Conservation (phyloP, 2,329 filamentous ascomycete genomes). For the Cordyceps militaris region DNA sequence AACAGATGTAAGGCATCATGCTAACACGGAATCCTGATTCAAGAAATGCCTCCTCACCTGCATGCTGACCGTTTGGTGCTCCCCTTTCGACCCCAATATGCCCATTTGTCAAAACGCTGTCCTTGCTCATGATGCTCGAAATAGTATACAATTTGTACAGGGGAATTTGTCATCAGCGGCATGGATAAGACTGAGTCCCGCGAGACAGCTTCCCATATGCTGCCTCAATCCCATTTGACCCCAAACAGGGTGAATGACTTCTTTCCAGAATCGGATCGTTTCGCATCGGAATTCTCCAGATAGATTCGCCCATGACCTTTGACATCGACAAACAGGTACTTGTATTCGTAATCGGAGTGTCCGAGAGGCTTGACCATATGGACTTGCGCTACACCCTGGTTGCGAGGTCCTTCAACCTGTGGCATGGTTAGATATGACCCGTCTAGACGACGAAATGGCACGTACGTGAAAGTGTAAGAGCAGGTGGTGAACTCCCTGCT, state of each 20-base stretch:
- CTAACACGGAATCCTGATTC: not conserved
- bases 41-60: not conserved
- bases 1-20: not conserved
- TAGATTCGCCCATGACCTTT: slow-evolving; percentile 61
- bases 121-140: slow-evolving; percentile 1
- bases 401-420: slow-evolving; percentile 69
- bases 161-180: not conserved
- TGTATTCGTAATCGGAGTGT: slow-evolving; percentile 66
- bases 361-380: slow-evolving; percentile 67
- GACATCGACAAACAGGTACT: slow-evolving; percentile 73
- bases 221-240: slow-evolving; percentile 43
- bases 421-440: slow-evolving; percentile 8
- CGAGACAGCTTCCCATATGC: not conserved
- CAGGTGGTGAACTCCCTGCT: slow-evolving; percentile 70
- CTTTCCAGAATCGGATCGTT: slow-evolving; percentile 24
- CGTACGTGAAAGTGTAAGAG: slow-evolving; percentile 77
- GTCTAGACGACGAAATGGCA: not conserved
- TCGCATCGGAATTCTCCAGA: slow-evolving; percentile 52
- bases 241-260: slow-evolving; percentile 53
- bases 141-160: slow-evolving; percentile 12
- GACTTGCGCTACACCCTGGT: slow-evolving; percentile 65
- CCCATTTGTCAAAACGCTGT: not conserved
- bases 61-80: not conserved
- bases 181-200: not conserved
- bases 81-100: not conserved